Evolutionary conservation across 495 filamentous ascomycete species (phyloP).

Genomic region (Aspergillus baeticus): DNA sequence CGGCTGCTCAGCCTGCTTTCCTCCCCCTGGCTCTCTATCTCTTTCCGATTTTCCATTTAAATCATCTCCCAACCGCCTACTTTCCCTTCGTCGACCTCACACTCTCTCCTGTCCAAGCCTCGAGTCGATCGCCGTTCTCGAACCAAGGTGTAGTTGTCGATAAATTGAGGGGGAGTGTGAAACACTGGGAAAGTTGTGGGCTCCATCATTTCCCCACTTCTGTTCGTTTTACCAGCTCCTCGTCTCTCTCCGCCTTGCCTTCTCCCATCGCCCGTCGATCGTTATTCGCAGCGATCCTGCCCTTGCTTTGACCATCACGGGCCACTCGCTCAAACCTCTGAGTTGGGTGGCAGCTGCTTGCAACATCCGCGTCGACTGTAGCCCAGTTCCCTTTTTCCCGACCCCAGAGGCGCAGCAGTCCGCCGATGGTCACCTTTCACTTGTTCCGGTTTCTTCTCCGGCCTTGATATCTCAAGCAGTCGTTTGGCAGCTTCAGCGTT

Average conservation of each 20-base stretch:
- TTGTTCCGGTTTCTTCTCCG: constrained; percentile 31
- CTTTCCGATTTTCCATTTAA: constrained; percentile 11
- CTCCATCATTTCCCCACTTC: constrained; percentile 5
- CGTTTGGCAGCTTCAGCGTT: constrained; percentile 24
- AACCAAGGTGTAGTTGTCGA: not conserved
- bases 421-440: constrained; percentile 37
- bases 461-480: constrained; percentile 30
- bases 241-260: not conserved
- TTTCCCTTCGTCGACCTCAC: not conserved
- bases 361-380: constrained; percentile 2
- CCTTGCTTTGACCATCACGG: not conserved
- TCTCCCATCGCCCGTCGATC: constrained; percentile 3
- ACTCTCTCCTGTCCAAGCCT: not conserved
- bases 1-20: too few relatives aligned
- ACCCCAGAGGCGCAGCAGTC: constrained; percentile 28
- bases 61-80: not conserved
- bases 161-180: constrained; percentile 1
- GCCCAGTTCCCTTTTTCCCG: constrained; percentile 11
- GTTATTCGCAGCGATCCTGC: constrained; percentile 6
- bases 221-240: not conserved
- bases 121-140: not conserved
- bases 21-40: not conserved
- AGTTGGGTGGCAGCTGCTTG: constrained; percentile 11
- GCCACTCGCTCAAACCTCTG: constrained; percentile 11
- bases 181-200: constrained; percentile 3